Evolutionary conservation across 495 filamentous ascomycete genomes (phyloP), one percentile per base, ranked within the genome.

Genomic region (Neurospora sp.): DNA sequence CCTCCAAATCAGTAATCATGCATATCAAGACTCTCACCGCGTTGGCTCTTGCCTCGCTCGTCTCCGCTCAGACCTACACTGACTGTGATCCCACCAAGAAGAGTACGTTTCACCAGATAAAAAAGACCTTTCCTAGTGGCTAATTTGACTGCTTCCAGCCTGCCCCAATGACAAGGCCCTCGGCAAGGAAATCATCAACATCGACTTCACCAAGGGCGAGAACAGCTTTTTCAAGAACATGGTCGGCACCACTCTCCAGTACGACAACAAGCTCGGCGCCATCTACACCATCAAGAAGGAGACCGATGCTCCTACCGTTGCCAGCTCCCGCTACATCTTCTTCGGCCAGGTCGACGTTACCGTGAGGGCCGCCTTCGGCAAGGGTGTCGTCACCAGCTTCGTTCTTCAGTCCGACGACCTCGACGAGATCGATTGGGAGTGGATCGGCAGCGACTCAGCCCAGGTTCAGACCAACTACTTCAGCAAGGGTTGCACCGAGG

Each of bases 371-470:
- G 87, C 91, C 69, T 83, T 85, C 5, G 93, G 93, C 31, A 74
- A 74, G 4, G 93, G 93, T 75, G 84, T 97, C 68, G 88, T 99
- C 69, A 96, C 92, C 81, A 93, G 89, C 78, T 87, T 94, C 71
- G 93, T 97, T 68, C 83, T 99, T 77, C 89, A 96, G 82, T 97
- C 94, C 4, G 94, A 94, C 79, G 91, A 93, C 76, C 88, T 96
- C 12, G 96, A 99, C 82, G 96, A 99, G 84, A 93, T 99, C 74
- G 96, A 98, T 81, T 97, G 93, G 92, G 91, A 94, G 79, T 93
- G 90, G 89, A 82, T 93, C 68, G 91, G 91, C 44, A 84, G 85
- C 68, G 86, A 91, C 75, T 84, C 84, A 70, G 83, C 80, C 39
- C 81, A 90, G 74, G 93, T 94, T 9, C 92, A 97, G 84, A 91